phyloP scores from a whole-genome alignment of 441 rosid species.

The Jatropha podagrica region DNA sequence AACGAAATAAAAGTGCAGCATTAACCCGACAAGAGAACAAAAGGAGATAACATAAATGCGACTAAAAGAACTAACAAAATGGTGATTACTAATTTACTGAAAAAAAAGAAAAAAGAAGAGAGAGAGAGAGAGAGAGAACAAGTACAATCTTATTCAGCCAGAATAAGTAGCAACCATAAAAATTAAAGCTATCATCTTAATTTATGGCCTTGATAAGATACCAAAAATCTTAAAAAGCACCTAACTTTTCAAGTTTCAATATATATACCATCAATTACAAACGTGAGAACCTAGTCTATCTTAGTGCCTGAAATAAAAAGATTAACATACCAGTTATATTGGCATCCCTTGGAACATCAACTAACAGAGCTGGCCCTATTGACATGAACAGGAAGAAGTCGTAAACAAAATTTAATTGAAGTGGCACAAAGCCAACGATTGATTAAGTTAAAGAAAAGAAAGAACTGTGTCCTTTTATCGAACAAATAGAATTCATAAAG shows the following conservation, averaged over 20 bases:
- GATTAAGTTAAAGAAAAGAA: neutral
- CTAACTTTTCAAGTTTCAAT: neutral
- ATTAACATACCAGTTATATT: slow-evolving; percentile 51
- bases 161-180: neutral
- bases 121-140: too few relatives aligned
- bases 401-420: neutral
- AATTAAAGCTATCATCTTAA: neutral
- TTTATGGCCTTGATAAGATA: neutral
- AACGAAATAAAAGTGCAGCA: neutral
- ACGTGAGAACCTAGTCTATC: neutral
- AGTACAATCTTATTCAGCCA: neutral
- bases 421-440: neutral
- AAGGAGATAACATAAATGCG: neutral
- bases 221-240: neutral
- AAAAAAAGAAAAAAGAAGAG: too few relatives aligned
- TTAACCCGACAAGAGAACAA: neutral
- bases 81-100: neutral
- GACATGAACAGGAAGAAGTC: neutral
- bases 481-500: slow-evolving; percentile 6
- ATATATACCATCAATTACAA: neutral
- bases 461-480: neutral
- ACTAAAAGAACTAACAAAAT: neutral
- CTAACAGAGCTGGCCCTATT: slow-evolving; percentile 53
- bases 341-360: slow-evolving; percentile 59
- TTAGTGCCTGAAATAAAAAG: neutral